phyloP scores from a whole-genome alignment of 176 grass and related monocot genomes.

The Zoysia japonica region DNA sequence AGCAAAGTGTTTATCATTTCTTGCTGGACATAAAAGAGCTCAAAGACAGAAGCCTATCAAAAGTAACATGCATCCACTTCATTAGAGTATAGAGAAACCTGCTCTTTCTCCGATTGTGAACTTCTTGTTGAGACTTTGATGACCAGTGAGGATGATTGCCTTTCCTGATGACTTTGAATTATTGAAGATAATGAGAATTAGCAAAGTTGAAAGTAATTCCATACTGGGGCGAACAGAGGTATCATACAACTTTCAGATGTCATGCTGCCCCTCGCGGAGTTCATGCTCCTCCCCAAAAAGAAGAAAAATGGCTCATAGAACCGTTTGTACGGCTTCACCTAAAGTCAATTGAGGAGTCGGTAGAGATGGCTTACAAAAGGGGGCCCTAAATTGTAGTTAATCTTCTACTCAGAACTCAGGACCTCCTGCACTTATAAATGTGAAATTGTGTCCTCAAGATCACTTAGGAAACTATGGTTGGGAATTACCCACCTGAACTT shows the following conservation, averaged over 20 bases:
- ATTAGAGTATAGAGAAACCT: conserved; percentile 31
- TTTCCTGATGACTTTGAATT: conserved; percentile 55
- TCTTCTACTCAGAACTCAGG: too few relatives aligned
- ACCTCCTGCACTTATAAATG: too few relatives aligned
- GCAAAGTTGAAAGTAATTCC: conserved; percentile 48
- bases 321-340: too few relatives aligned
- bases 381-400: too few relatives aligned
- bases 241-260: not conserved
- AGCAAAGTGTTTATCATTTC: not conserved
- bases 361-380: too few relatives aligned
- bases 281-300: too few relatives aligned
- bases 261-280: not conserved
- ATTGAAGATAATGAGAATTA: conserved; percentile 48
- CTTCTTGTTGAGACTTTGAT: conserved; percentile 42
- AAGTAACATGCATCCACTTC: not conserved
- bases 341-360: too few relatives aligned
- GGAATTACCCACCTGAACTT: too few relatives aligned
- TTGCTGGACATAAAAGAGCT: not conserved
- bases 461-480: too few relatives aligned
- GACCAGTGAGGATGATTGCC: conserved; percentile 45
- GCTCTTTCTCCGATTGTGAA: conserved; percentile 59
- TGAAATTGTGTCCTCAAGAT: too few relatives aligned
- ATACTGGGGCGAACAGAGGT: conserved; percentile 50
- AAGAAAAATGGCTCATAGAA: too few relatives aligned
- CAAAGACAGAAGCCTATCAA: not conserved